Conservation (phyloP, 2,329 filamentous ascomycete species). For the Ustilaginoidea virens region DNA sequence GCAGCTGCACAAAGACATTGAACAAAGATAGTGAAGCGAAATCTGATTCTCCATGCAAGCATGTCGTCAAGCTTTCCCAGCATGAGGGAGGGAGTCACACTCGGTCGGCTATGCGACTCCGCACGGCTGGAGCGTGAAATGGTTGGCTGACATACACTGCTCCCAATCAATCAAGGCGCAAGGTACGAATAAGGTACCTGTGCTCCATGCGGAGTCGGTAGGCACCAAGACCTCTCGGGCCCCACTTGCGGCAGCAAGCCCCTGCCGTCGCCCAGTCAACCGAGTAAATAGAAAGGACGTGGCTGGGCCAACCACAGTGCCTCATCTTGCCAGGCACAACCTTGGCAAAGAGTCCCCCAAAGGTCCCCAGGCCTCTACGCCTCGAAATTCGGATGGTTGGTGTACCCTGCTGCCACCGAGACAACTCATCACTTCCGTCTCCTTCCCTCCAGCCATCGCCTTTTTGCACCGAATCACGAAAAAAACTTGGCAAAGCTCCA, state of each 20-base stretch:
- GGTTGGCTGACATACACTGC: too few relatives aligned
- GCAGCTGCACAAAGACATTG: too few relatives aligned
- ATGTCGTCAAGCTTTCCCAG: too few relatives aligned
- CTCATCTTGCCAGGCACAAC: constrained; percentile 1
- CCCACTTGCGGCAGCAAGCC: constrained; percentile 1
- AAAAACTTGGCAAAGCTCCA: not conserved
- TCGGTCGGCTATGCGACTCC: too few relatives aligned
- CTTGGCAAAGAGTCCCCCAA: too few relatives aligned
- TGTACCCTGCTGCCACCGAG: constrained; percentile 1
- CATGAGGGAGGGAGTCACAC: not conserved
- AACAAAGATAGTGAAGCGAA: too few relatives aligned
- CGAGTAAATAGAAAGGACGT: constrained; percentile 15
- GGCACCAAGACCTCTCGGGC: constrained; percentile 1
- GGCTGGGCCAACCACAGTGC: constrained; percentile 15
- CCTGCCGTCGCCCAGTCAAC: constrained; percentile 12
- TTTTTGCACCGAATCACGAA: not conserved
- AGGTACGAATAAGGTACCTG: too few relatives aligned
- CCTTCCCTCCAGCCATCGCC: constrained; percentile 1
- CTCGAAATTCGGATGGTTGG: constrained; percentile 7
- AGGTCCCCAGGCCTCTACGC: constrained; percentile 1
- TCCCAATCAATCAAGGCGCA: too few relatives aligned
- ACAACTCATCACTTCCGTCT: not conserved
- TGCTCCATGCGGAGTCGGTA: too few relatives aligned
- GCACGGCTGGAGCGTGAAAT: too few relatives aligned
- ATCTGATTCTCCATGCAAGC: too few relatives aligned